Evolutionary conservation across 2,329 filamentous ascomycete genomes (phyloP).

Genomic region (Moelleriella libera): DNA sequence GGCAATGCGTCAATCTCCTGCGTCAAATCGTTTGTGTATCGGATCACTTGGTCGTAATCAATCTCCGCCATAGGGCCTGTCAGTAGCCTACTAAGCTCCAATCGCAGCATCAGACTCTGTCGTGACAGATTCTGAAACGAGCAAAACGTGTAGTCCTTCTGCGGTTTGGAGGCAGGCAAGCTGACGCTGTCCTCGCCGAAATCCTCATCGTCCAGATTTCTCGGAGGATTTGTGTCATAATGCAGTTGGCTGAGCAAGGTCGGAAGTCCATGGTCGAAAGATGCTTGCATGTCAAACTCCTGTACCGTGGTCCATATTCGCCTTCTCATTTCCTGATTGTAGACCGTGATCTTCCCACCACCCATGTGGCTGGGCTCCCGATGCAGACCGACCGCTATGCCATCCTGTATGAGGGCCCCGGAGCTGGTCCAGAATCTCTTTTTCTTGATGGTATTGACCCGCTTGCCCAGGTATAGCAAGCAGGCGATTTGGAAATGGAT

Average conservation of each 20-base stretch:
- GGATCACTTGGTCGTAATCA: conserved; percentile 47
- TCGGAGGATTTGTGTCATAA: conserved; percentile 38
- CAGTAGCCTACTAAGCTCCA: conserved; percentile 42
- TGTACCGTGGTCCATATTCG: conserved; percentile 47
- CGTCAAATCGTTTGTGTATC: conserved; percentile 45
- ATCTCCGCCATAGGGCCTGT: conserved; percentile 39
- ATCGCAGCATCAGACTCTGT: conserved; percentile 38
- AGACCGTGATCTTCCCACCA: conserved; percentile 39
- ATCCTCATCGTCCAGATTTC: conserved; percentile 43
- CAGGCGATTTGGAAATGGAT: conserved; percentile 48
- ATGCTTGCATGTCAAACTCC: conserved; percentile 47
- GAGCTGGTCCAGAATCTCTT: conserved; percentile 48
- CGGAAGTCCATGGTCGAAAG: conserved; percentile 45
- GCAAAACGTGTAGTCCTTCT: conserved; percentile 40
- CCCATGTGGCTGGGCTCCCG: conserved; percentile 42
- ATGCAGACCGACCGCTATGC: conserved; percentile 43
- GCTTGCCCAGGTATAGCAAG: conserved; percentile 45
- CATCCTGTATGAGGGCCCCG: conserved; percentile 41
- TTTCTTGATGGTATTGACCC: conserved; percentile 50
- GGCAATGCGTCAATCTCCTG: conserved; percentile 46
- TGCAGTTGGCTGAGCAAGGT: conserved; percentile 42
- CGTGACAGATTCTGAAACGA: conserved; percentile 45
- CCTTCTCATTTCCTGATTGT: conserved; percentile 47
- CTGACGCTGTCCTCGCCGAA: conserved; percentile 38
- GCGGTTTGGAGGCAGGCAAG: conserved; percentile 35